Conservation (phyloP, 192 early-diverging fungal genomes). For the Piromyces sp. region DNA sequence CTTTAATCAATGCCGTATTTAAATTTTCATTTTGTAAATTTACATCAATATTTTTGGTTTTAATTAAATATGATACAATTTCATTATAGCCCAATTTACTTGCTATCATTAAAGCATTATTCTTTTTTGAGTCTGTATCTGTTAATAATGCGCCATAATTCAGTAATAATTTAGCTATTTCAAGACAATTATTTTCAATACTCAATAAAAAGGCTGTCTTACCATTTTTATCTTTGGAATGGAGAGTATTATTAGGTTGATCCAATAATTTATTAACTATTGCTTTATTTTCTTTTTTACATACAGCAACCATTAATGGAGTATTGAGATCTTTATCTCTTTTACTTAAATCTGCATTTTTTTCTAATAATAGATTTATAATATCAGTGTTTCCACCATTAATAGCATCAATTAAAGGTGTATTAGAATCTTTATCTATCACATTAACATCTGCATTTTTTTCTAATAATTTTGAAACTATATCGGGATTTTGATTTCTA, state of each 20-base stretch:
- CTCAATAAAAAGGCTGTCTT: not conserved
- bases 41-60: not conserved
- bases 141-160: not conserved
- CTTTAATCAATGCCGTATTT: not conserved
- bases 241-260: not conserved
- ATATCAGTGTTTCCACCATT: no score
- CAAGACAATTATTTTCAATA: not conserved
- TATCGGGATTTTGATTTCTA: not conserved
- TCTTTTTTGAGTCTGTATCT: not conserved
- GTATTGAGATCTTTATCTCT: not conserved
- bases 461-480: not conserved
- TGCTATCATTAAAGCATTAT: not conserved
- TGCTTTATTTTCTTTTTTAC: not conserved
- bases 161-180: not conserved
- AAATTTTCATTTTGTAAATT: not conserved
- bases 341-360: no score
- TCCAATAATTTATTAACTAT: not conserved
- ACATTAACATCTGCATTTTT: not conserved
- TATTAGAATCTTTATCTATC: no score
- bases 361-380: no score
- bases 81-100: not conserved
- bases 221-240: not conserved
- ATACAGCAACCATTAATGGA: not conserved
- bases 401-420: no score
- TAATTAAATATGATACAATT: not conserved